Conservation (phyloP, 495 filamentous ascomycete species). For the Sordaria brevicollis region DNA sequence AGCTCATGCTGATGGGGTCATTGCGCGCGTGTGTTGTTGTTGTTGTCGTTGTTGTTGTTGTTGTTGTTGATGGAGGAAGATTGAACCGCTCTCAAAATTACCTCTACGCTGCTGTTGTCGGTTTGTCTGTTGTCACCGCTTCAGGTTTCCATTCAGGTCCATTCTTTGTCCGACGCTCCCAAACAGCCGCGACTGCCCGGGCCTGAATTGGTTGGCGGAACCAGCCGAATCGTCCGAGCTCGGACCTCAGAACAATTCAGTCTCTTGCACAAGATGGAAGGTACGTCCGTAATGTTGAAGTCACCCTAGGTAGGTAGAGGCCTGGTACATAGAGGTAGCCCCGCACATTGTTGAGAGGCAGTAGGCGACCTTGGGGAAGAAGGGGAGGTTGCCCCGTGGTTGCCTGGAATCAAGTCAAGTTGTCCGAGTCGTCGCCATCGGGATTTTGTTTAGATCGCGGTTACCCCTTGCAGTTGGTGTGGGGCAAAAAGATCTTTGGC, state of each 20-base stretch:
- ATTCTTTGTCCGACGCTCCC: neutral
- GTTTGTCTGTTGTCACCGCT: neutral
- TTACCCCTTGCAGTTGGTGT: neutral
- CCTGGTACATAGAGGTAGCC: no score
- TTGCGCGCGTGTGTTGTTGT: neutral
- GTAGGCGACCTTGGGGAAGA: neutral
- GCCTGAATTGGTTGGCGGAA: neutral
- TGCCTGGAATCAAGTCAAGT: neutral
- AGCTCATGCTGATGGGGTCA: conserved; percentile 2
- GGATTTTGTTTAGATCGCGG: neutral
- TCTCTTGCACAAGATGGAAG: neutral
- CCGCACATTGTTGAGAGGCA: neutral
- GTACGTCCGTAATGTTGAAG: neutral
- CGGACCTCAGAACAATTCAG: neutral
- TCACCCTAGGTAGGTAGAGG: no score
- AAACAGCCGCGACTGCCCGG: neutral
- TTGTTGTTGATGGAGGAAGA: no score
- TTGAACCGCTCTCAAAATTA: neutral
- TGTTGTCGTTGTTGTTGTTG: no score
- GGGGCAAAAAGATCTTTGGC: neutral
- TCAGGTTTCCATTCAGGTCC: neutral
- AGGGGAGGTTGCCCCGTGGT: neutral
- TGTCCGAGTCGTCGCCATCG: neutral
- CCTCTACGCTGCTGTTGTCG: neutral
- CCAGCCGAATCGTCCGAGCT: neutral